These are phyloP conservation scores for Trypethelium eluteriae DNA, from an alignment of 495 filamentous ascomycete species.

Conservation along the genomic window DNA sequence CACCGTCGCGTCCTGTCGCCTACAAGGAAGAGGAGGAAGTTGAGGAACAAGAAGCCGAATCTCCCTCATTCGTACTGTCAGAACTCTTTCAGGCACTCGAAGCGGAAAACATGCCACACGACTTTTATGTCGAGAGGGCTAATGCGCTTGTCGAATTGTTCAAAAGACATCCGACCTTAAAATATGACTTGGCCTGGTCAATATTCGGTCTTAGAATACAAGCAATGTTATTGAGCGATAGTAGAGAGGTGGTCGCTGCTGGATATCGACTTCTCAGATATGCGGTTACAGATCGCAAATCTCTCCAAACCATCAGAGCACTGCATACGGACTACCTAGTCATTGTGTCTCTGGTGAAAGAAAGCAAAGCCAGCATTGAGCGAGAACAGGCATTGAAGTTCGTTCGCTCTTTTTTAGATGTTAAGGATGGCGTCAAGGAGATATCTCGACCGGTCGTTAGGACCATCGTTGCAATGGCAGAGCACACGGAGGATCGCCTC, in stretches of 20 bases:
- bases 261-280: slow-evolving; percentile 90
- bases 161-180: slow-evolving; percentile 83
- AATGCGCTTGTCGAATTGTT: slow-evolving; percentile 90
- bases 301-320: slow-evolving; percentile 75
- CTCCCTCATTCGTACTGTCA: slow-evolving; percentile 79
- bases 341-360: slow-evolving; percentile 84
- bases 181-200: slow-evolving; percentile 92
- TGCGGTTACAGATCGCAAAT: slow-evolving; percentile 84
- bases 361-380: slow-evolving; percentile 91
- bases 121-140: slow-evolving; percentile 88
- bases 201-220: slow-evolving; percentile 90
- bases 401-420: slow-evolving; percentile 87
- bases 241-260: slow-evolving; percentile 88
- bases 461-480: slow-evolving; percentile 81
- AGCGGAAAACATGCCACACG: slow-evolving; percentile 73
- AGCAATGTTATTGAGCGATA: slow-evolving; percentile 88
- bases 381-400: slow-evolving; percentile 96
- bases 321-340: slow-evolving; percentile 89
- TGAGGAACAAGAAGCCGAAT: slow-evolving; percentile 53
- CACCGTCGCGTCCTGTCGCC: slow-evolving; percentile 28
- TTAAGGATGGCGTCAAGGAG: slow-evolving; percentile 85
- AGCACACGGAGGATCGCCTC: slow-evolving; percentile 79
- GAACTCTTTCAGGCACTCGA: slow-evolving; percentile 86
- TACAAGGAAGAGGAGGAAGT: slow-evolving; percentile 52
- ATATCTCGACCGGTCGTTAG: slow-evolving; percentile 79